Base-by-base conservation (phyloP, 495 filamentous ascomycete genomes). In the Monascus purpureus region DNA sequence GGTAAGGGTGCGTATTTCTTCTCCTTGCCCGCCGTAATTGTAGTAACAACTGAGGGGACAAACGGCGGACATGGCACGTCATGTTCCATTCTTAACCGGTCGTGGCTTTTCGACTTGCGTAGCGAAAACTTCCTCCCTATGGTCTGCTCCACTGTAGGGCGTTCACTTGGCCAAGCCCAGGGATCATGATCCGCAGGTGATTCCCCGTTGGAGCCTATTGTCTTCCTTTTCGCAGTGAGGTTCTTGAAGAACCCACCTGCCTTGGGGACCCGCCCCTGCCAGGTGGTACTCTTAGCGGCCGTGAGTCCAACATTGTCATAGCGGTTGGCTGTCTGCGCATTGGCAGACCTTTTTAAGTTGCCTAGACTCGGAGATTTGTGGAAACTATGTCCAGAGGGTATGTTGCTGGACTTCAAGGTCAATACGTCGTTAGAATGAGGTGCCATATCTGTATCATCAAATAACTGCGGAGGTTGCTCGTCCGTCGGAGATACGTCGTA, bases 141-240 rank as follows among this genome's bases (percentile, higher is more conserved):
- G 38, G 17, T 28, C 29, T 39, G n/a, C 8, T 67, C 45, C 26
- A 69, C 62, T 16, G 55, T 50, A 14, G 52, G 41, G 16, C 66
- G 65, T 29, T 66, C 66, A 40, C 56, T 66, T 17, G 61, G 53
- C 20, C 67, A 61, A 29, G 57, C 67, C 68, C 67, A 72, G 28
- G 61, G 61, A 31, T 64, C 58, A 32, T 54, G 53, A 18, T 45
- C 28, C 35, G 40, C 43, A 24, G 45, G 35, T 11, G 43, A 46
- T 22, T 25, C 6, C 22, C 3, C 4, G 5, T 28, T 28, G 14
- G 45, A 30, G 26, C 51, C 49, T 3, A 45, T 40, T 20, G 41
- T 22, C 18, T 50, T 53, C 26, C 41, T 56, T 13, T 37, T 55
- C 11, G 57, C 36, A 26, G 41, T 40, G 11, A 58, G 34, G 13